Evolutionary conservation across 2,329 filamentous ascomycete species (phyloP).

Genomic region (Taxawa tesnikishii): DNA sequence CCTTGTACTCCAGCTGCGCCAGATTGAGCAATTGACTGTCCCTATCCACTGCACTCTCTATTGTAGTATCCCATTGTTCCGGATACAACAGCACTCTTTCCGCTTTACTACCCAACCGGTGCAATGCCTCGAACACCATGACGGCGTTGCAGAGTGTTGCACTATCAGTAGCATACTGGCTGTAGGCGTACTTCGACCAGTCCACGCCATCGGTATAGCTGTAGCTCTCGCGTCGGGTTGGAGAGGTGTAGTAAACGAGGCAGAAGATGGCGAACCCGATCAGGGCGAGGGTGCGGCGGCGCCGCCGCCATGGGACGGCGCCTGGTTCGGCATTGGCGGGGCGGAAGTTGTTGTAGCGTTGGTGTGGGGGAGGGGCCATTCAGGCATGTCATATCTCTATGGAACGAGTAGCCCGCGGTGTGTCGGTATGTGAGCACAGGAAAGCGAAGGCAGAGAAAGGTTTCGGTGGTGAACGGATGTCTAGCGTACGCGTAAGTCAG

Average conservation of each 20-base stretch:
- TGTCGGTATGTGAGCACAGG: too few species aligned
- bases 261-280: not conserved
- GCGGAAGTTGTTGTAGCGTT: too few species aligned
- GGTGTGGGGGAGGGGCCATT: too few species aligned
- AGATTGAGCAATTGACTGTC: conserved; percentile 32
- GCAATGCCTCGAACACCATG: conserved; percentile 29
- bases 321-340: too few species aligned
- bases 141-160: conserved; percentile 30
- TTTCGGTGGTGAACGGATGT: too few species aligned
- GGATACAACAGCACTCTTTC: conserved; percentile 33
- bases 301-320: too few species aligned
- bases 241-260: not conserved
- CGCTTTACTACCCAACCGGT: conserved; percentile 26
- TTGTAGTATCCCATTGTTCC: conserved; percentile 14
- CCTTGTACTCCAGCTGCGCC: conserved; percentile 36
- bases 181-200: conserved; percentile 29
- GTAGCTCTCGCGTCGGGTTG: too few species aligned
- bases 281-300: not conserved
- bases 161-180: conserved; percentile 29
- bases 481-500: too few species aligned
- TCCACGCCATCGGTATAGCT: conserved; percentile 10
- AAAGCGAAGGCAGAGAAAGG: too few species aligned
- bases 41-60: conserved; percentile 3
- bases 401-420: too few species aligned
- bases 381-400: too few species aligned